Conservation (phyloP, 345 rosid genomes). For the Bruguiera parviflora region DNA sequence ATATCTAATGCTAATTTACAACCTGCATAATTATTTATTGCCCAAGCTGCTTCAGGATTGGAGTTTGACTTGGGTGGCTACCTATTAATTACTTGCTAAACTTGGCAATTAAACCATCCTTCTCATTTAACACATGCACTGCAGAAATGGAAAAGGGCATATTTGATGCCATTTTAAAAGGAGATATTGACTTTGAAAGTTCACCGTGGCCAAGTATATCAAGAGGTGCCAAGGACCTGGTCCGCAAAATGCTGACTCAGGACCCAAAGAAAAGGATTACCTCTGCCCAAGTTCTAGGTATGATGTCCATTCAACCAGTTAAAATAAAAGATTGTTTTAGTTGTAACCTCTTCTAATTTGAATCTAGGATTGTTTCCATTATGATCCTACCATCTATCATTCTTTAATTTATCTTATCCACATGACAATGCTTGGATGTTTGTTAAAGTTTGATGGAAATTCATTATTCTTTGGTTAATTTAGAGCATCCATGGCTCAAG, state of each 20-base stretch:
- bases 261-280: slow-evolving; percentile 32
- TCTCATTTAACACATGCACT: not conserved
- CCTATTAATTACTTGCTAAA: not conserved
- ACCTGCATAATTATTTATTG: not conserved
- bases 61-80: not conserved
- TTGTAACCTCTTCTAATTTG: no score
- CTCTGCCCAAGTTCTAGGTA: slow-evolving; percentile 34
- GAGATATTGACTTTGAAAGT: slow-evolving; percentile 31
- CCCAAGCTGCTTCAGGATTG: not conserved
- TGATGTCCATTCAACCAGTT: not conserved
- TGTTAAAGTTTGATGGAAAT: not conserved
- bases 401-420: not conserved
- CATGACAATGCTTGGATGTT: not conserved
- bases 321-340: no score
- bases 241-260: slow-evolving; percentile 27
- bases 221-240: slow-evolving; percentile 32
- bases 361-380: no score
- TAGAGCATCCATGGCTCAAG: slow-evolving; percentile 32
- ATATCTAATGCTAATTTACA: not conserved
- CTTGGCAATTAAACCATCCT: not conserved
- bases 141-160: slow-evolving; percentile 34
- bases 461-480: not conserved
- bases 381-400: not conserved
- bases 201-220: slow-evolving; percentile 35
- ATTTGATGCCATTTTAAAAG: slow-evolving; percentile 30